Percentiles rank a stretch among this genome's conserved stretches.
Conservation (phyloP, 2,329 filamentous ascomycete genomes). For the Cladosporium sphaerospermum region DNA sequence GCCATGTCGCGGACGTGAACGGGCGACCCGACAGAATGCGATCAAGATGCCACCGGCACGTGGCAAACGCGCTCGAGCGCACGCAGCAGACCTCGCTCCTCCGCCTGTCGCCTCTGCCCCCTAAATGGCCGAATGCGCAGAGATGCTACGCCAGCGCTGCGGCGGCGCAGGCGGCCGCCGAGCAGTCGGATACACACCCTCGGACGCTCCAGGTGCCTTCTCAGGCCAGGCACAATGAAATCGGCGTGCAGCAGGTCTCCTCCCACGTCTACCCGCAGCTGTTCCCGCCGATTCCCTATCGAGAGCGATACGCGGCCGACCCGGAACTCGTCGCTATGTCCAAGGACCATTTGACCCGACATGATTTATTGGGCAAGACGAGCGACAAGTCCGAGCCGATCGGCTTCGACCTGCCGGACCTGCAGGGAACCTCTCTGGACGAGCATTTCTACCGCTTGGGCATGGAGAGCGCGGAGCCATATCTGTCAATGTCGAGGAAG, state of each 20-base stretch:
- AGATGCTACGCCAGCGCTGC: conserved; percentile 21
- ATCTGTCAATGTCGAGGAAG: conserved; percentile 64
- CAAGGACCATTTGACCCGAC: conserved; percentile 71
- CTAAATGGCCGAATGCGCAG: conserved; percentile 23
- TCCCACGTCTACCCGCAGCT: conserved; percentile 74
- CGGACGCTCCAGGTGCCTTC: conserved; percentile 34
- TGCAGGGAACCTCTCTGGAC: conserved; percentile 77
- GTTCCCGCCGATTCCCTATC: conserved; percentile 55
- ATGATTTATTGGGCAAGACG: conserved; percentile 86
- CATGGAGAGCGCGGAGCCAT: conserved; percentile 80
- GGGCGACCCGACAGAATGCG: conserved; percentile 21
- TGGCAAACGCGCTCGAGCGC: conserved; percentile 26
- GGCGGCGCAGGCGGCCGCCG: conserved; percentile 6
- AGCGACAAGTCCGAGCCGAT: conserved; percentile 68
- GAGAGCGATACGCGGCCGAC: conserved; percentile 59
- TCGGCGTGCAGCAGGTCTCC: conserved; percentile 91
- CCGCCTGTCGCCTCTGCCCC: conserved; percentile 24
- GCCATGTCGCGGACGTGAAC: neutral
- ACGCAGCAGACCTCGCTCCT: conserved; percentile 33
- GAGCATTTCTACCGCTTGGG: conserved; percentile 92
- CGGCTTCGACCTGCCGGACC: conserved; percentile 73
- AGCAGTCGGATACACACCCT: conserved; percentile 11
- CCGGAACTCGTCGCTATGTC: conserved; percentile 72
- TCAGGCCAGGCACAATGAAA: conserved; percentile 75
- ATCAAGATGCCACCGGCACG: conserved; percentile 26